phyloP scores from a whole-genome alignment of 2,329 filamentous ascomycete species.

The Huntiella savannae region DNA sequence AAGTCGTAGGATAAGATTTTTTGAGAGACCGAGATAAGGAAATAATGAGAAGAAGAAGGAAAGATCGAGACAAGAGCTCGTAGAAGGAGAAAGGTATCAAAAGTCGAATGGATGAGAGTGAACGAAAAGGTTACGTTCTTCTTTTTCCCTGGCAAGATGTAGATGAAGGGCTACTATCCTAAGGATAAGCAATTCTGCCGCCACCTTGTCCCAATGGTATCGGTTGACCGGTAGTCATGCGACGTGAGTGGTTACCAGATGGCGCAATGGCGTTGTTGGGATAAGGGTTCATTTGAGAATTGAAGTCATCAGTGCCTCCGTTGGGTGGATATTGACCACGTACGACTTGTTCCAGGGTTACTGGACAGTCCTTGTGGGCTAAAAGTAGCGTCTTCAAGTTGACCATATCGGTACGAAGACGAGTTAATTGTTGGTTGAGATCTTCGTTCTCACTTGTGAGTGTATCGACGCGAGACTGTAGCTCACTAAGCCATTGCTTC shows the following conservation, averaged over 20 bases:
- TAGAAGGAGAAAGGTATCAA: neutral
- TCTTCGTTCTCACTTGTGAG: slow-evolving; percentile 84
- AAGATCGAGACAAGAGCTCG: neutral
- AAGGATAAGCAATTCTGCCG: too few species aligned
- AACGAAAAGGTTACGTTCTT: neutral
- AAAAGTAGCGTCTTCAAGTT: slow-evolving; percentile 83
- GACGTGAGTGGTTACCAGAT: slow-evolving; percentile 1
- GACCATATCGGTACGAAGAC: slow-evolving; percentile 79
- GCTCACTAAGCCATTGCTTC: slow-evolving; percentile 94
- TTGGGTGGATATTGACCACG: slow-evolving; percentile 31
- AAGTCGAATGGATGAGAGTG: neutral
- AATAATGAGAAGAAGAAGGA: neutral
- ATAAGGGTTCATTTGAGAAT: slow-evolving; percentile 39
- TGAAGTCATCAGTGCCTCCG: slow-evolving; percentile 29
- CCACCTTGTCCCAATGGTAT: slow-evolving; percentile 8
- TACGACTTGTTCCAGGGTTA: slow-evolving; percentile 57
- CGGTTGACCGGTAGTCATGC: slow-evolving; percentile 8
- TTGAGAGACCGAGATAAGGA: neutral
- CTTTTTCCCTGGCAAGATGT: too few species aligned
- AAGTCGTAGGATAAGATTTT: too few species aligned
- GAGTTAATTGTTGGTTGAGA: slow-evolving; percentile 63
- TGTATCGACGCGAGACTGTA: slow-evolving; percentile 86
- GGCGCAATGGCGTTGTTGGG: slow-evolving; percentile 1
- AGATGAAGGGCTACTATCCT: too few species aligned
- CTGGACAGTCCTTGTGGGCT: slow-evolving; percentile 89